Base-by-base conservation (phyloP, 2,329 filamentous ascomycete species). In the Aureobasidium lini region DNA sequence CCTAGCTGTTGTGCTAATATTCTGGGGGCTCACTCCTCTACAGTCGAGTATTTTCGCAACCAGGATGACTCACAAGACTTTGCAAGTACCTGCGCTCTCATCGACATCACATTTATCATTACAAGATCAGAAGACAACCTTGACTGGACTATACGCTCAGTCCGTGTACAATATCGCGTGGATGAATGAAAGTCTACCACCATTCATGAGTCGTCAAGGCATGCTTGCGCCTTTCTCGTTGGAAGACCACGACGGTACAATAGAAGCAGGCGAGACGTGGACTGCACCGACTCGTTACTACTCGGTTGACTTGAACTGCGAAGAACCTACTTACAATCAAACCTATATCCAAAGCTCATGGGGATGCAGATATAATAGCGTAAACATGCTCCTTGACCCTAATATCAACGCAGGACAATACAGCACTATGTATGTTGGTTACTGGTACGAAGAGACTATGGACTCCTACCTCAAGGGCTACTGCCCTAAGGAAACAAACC, bases 21-120 rank as follows among this genome's bases (percentile, higher is more conserved):
- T 81, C 2, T 84, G 79, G 79, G 69, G 76, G 0, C 62, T 86
- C 0, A 84, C 82, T 0, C 83, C 83, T 0, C 64, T 79, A 0
- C 81, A 84, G 64, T 77, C 80, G 29, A 77, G 81, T n/a, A 75
- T 84, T 0, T 79, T 85, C 5, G 77, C 79, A 0, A 73, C 70
- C 0, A 65, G 67, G 0, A 66, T 65, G 0, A 66, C 81, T 0
- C 64, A 47, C 0, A 66, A 69, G 1, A 66, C 62, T 0, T 50
- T 64, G 0, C 2, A 61, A 0, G 6, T 52, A 0, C 6, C 62
- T 0, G 73, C 73, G 54, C 40, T 43, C 0, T 61, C 60, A 0
- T 70, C 71, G 0, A 71, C 64, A 0, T 18, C 36, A 0, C 69
- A 70, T 29, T 59, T 72, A 0, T 64, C 75, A 0, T 15, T 73